phyloP scores from a whole-genome alignment of 169 alveolate genomes.

The Theileria sp. region DNA sequence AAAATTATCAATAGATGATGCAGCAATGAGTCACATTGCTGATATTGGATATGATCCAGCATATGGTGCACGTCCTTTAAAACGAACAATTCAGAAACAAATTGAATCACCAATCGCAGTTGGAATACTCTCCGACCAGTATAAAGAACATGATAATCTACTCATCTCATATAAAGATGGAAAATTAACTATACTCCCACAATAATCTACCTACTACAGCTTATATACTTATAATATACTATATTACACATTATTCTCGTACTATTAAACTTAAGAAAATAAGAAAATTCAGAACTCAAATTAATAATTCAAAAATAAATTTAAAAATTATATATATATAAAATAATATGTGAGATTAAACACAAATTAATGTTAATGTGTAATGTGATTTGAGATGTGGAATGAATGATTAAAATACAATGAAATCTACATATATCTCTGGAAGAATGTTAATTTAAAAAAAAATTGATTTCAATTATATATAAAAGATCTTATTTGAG shows the following conservation, averaged over 20 bases:
- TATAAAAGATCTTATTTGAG: background rate
- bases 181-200: background rate
- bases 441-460: too few relatives aligned
- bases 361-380: too few relatives aligned
- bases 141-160: conserved; percentile 72
- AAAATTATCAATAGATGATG: conserved; percentile 79
- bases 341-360: too few relatives aligned
- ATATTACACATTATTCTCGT: too few relatives aligned
- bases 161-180: conserved; percentile 64
- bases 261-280: too few relatives aligned
- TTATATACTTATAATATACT: too few relatives aligned
- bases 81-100: conserved; percentile 82
- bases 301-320: too few relatives aligned
- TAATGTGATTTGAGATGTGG: too few relatives aligned
- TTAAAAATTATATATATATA: too few relatives aligned
- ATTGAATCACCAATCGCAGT: conserved; percentile 82
- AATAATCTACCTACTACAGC: background rate
- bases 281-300: too few relatives aligned
- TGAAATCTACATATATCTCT: too few relatives aligned
- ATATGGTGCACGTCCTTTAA: conserved; percentile 84
- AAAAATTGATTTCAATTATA: background rate
- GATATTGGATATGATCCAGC: conserved; percentile 86
- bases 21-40: conserved; percentile 80
- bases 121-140: conserved; percentile 72
- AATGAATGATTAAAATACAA: too few relatives aligned